These are phyloP conservation scores for Aspergillus sp. DNA, from an alignment of 2,329 filamentous ascomycete genomes.

Conservation along the genomic window DNA sequence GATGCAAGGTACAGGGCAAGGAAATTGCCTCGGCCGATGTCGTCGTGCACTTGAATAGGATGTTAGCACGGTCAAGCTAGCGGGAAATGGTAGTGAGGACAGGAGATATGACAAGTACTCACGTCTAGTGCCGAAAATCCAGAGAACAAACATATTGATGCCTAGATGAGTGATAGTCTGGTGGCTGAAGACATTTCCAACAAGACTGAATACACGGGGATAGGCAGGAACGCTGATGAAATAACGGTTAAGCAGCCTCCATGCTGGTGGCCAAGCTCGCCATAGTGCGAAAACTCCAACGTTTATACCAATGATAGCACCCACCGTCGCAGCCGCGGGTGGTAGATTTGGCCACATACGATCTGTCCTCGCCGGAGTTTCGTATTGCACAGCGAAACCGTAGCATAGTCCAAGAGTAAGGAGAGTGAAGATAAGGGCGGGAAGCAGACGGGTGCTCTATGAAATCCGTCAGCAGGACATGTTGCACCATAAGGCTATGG, in stretches of 20 bases:
- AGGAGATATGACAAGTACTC: constrained; percentile 18
- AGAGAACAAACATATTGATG: constrained; percentile 56
- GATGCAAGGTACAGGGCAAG: constrained; percentile 53
- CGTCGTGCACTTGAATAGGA: constrained; percentile 48
- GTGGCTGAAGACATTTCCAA: constrained; percentile 60
- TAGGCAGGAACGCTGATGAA: constrained; percentile 54
- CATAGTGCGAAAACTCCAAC: constrained; percentile 52
- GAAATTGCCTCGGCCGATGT: constrained; percentile 57
- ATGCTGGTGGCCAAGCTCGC: constrained; percentile 51
- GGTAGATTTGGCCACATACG: constrained; percentile 52
- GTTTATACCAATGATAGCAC: constrained; percentile 53
- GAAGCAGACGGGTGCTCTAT: constrained; percentile 47
- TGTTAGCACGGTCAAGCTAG: not conserved
- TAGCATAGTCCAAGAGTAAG: constrained; percentile 44
- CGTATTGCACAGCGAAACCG: constrained; percentile 50
- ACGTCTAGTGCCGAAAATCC: constrained; percentile 54
- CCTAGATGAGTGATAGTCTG: constrained; percentile 53
- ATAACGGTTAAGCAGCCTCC: constrained; percentile 58
- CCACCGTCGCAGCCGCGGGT: constrained; percentile 53
- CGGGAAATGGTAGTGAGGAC: not conserved
- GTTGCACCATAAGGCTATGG: not conserved
- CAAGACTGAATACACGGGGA: constrained; percentile 52
- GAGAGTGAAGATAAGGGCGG: constrained; percentile 42
- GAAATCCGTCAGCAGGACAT: not conserved
- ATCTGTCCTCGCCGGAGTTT: constrained; percentile 47